Evolutionary conservation across 2,329 filamentous ascomycete genomes (phyloP).

Genomic region (Calonectria leucothoes): DNA sequence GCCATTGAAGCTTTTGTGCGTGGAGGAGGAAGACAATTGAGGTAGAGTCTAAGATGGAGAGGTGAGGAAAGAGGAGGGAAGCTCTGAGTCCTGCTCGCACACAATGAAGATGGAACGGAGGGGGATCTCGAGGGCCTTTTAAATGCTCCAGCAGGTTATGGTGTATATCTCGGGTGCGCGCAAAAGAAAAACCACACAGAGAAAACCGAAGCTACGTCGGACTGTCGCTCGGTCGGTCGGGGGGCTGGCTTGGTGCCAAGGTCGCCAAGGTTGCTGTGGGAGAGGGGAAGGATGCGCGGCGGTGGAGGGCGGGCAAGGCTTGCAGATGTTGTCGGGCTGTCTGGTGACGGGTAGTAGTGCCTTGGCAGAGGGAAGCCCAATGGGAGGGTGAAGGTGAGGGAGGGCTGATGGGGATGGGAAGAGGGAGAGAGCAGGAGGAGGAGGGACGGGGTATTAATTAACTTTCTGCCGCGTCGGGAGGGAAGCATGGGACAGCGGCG

Average conservation of each 20-base stretch:
- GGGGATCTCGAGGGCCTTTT: background rate
- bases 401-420: background rate
- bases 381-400: conserved; percentile 14
- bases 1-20: conserved; percentile 29
- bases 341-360: background rate
- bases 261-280: conserved; percentile 18
- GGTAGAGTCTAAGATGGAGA: conserved; percentile 17
- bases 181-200: background rate
- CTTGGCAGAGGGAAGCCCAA: conserved; percentile 14
- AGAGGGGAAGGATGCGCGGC: conserved; percentile 18
- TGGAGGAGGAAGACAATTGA: background rate
- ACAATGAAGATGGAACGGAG: background rate
- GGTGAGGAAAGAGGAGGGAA: conserved; percentile 20
- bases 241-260: conserved; percentile 37
- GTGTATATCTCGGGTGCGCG: background rate
- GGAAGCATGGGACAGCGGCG: conserved; percentile 30
- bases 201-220: conserved; percentile 29
- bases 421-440: conserved; percentile 27
- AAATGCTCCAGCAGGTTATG: background rate
- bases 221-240: conserved; percentile 44
- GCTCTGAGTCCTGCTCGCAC: background rate
- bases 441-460: conserved; percentile 39
- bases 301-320: background rate
- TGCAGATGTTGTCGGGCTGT: background rate
- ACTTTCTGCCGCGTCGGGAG: conserved; percentile 27